phyloP scores from a whole-genome alignment of 2,329 filamentous ascomycete genomes.

The Massarina eburnea region DNA sequence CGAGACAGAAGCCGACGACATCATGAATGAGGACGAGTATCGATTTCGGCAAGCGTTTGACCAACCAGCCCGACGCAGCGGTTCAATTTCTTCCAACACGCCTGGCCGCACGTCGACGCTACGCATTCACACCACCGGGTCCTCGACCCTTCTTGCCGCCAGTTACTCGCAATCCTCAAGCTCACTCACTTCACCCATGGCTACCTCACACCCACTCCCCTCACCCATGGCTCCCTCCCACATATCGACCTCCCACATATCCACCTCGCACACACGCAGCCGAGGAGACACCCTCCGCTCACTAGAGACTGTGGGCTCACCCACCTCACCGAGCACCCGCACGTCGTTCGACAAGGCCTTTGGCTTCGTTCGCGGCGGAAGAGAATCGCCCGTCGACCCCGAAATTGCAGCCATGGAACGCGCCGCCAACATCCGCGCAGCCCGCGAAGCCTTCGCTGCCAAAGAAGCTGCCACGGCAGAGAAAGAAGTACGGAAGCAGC shows the following conservation, averaged over 20 bases:
- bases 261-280: conserved; percentile 42
- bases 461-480: conserved; percentile 59
- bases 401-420: conserved; percentile 57
- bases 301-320: conserved; percentile 46
- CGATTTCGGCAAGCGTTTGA: conserved; percentile 41
- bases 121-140: conserved; percentile 41
- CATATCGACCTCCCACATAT: too few species aligned
- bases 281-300: conserved; percentile 54
- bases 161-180: conserved; percentile 57
- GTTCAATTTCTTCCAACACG: conserved; percentile 46
- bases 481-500: conserved; percentile 47
- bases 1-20: conserved; percentile 46
- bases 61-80: conserved; percentile 45
- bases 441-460: conserved; percentile 60
- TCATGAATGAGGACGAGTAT: conserved; percentile 52
- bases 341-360: conserved; percentile 60
- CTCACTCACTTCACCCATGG: conserved; percentile 48
- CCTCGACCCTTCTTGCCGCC: conserved; percentile 49
- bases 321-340: conserved; percentile 54
- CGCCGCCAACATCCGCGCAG: conserved; percentile 58
- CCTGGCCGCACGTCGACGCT: conserved; percentile 37
- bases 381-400: conserved; percentile 53
- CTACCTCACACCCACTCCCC: too few species aligned
- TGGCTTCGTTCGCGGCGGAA: conserved; percentile 52
- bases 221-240: too few species aligned